A percentile compares a stretch with the other conserved stretches of the same genome.
phyloP scores from a whole-genome alignment of 2,329 filamentous ascomycete genomes.

The Arthrobotrys sinensis region DNA sequence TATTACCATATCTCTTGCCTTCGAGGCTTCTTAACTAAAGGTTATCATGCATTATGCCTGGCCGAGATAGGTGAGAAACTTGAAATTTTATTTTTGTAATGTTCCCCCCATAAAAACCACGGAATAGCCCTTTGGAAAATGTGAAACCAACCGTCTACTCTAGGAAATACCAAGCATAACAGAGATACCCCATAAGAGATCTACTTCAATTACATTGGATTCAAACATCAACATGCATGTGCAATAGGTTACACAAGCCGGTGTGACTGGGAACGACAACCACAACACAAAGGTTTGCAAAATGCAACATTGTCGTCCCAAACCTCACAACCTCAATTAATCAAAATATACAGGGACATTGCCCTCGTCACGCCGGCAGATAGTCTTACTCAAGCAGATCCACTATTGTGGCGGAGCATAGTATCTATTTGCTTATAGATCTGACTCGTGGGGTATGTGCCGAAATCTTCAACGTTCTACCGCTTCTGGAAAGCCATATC shows the following conservation, averaged over 20 bases:
- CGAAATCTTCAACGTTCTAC: slow-evolving; percentile 14
- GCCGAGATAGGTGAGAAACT: too few species aligned
- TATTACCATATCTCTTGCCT: too few species aligned
- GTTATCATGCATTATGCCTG: too few species aligned
- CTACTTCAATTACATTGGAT: too few species aligned
- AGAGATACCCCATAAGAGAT: too few species aligned
- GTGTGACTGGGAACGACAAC: slow-evolving; percentile 10
- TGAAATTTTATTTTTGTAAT: too few species aligned
- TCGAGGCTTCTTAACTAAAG: too few species aligned
- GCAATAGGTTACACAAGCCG: slow-evolving; percentile 11
- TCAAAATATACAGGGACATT: background rate
- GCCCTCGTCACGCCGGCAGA: background rate
- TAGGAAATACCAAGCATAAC: too few species aligned
- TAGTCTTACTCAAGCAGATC: background rate
- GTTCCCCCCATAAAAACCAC: too few species aligned
- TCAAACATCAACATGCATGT: background rate
- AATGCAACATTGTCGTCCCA: slow-evolving; percentile 46
- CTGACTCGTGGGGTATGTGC: background rate
- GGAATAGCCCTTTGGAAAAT: too few species aligned
- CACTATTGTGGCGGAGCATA: slow-evolving; percentile 16
- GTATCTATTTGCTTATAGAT: background rate
- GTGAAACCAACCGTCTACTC: too few species aligned
- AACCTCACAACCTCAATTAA: background rate
- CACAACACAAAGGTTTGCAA: slow-evolving; percentile 39
- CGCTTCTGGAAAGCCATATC: slow-evolving; percentile 10